phyloP scores from a whole-genome alignment of 1,139 yeast genomes.

The Schizosaccharomyces versatilis region DNA sequence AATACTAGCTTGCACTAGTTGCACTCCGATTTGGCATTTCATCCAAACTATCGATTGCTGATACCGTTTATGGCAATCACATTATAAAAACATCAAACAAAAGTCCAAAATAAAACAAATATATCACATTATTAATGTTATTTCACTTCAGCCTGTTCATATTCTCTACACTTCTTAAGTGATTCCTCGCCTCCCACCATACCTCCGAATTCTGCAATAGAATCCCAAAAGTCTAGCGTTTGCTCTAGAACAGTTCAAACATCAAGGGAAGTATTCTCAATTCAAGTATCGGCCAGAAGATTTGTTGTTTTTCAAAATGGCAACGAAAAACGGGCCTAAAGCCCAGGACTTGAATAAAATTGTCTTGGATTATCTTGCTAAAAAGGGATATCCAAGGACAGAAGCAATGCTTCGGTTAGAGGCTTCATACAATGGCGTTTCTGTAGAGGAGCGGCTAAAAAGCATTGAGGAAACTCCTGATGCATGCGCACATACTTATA shows the following conservation, averaged over 20 bases:
- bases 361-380: slow-evolving; percentile 74
- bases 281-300: not conserved
- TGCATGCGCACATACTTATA: slow-evolving; percentile 54
- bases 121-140: too few relatives aligned
- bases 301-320: not conserved
- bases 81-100: too few relatives aligned
- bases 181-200: too few relatives aligned
- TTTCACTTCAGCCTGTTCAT: too few relatives aligned
- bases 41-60: not conserved
- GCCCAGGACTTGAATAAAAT: slow-evolving; percentile 50
- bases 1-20: not conserved
- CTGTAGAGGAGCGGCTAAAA: slow-evolving; percentile 8
- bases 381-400: slow-evolving; percentile 82
- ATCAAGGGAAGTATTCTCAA: too few relatives aligned
- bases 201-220: too few relatives aligned
- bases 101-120: too few relatives aligned
- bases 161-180: too few relatives aligned
- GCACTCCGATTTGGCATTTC: not conserved
- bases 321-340: not conserved
- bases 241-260: too few relatives aligned
- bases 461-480: slow-evolving; percentile 32
- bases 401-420: slow-evolving; percentile 88
- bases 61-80: not conserved
- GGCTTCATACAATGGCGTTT: slow-evolving; percentile 19
- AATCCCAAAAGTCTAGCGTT: too few relatives aligned